Evolutionary conservation across 371 early-diverging fungal species (phyloP), one percentile per base, ranked within the genome.

Genomic region (Nosema muscidifuracis): DNA sequence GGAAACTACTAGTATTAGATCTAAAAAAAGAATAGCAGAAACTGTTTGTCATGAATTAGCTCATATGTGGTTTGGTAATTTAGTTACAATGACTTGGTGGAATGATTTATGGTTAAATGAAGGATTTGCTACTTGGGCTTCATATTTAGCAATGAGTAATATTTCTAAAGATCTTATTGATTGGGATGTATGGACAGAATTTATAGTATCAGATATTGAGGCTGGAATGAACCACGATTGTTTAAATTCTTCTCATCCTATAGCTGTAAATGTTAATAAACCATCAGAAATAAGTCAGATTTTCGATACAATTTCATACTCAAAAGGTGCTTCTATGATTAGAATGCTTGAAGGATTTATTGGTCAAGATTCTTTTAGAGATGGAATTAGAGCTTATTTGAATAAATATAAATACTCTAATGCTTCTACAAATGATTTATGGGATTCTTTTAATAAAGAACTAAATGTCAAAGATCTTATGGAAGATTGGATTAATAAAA

Each of bases 11-110:
- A 82, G 87, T 50, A 79, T 86, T 43, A 81, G 78, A 20, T 79
- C 85, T 56, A 91, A 89, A 85, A 85, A 91, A 79, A 79, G 84
- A 43, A 86, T 91, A 43, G 92, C 92, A 0, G 88, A 88, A 61
- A 88, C 88, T 26, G 90, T 93, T 4, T 87, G 88, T 55, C 95
- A 94, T 81, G 95, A 95, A 85, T 84, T 93, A 22, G 93, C 92
- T 1, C 93, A 92, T 82, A 92, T 92, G 86, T 92, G 92, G 85
- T 93, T 95, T 82, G 95, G 95, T 30, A 93, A 95, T 82, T 81
- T 93, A 51, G 93, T 92, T 13, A 92, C 92, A 13, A 88, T 81
- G 76, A 80, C 84, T 70, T 92, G 90, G 91, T 93, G 92, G 94
- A 85, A 85, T 67, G 89, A 92, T 71, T 85, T 94, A 34, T 94